These are phyloP conservation scores for Candolleomyces eurysporus DNA, from an alignment of 768 basidiomycete genomes.

Conservation along the genomic window DNA sequence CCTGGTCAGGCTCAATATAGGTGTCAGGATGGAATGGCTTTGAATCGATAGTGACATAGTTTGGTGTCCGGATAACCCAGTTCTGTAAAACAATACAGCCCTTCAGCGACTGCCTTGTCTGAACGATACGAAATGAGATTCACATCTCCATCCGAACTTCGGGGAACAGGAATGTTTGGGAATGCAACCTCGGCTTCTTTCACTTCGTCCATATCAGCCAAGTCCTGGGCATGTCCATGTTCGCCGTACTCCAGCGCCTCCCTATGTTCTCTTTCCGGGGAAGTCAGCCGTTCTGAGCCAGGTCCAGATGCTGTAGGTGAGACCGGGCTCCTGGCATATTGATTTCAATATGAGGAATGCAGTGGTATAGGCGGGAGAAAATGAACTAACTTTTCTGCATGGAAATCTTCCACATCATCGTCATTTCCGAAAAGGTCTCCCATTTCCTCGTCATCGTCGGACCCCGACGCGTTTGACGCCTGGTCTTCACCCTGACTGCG, in stretches of 20 bases:
- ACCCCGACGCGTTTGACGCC: conserved; percentile 6
- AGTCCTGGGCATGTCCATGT: conserved; percentile 57
- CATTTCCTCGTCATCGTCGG: conserved; percentile 56
- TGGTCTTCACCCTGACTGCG: conserved; percentile 15
- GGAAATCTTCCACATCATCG: conserved; percentile 47
- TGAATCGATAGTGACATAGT: conserved; percentile 86
- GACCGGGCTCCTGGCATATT: conserved; percentile 27
- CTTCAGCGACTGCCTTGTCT: neutral
- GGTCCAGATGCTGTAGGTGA: conserved; percentile 51
- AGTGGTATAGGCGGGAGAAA: conserved; percentile 10
- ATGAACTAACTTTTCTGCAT: conserved; percentile 47
- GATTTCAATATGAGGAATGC: conserved; percentile 6
- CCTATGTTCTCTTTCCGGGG: conserved; percentile 60
- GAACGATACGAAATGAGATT: conserved; percentile 22
- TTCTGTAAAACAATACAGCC: conserved; percentile 43
- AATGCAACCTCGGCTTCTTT: conserved; percentile 74
- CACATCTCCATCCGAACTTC: conserved; percentile 80
- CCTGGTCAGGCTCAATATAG: conserved; percentile 81
- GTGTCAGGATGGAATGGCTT: conserved; percentile 88
- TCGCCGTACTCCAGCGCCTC: conserved; percentile 80
- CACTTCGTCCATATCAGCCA: conserved; percentile 42
- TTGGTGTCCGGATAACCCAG: conserved; percentile 94
- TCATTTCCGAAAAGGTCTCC: conserved; percentile 82
- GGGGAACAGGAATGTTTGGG: conserved; percentile 84
- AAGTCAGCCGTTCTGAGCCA: conserved; percentile 64